Conservation (phyloP, 345 rosid species). For the Erucastrum elatum region DNA sequence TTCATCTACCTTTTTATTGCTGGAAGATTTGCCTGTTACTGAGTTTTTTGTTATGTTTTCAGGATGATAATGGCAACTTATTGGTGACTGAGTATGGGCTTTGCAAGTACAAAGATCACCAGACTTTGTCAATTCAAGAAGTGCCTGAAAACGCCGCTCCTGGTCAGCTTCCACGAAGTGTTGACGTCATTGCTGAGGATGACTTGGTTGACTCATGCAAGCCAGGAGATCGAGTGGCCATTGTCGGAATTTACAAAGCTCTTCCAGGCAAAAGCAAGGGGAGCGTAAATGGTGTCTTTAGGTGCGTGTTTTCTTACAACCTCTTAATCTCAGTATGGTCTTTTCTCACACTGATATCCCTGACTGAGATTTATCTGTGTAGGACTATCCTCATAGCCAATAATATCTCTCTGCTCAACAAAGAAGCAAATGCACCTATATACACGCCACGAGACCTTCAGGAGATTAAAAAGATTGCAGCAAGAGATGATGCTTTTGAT, state of each 20-base stretch:
- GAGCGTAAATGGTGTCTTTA: conserved; percentile 94
- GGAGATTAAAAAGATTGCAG: conserved; percentile 85
- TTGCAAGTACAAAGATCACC: conserved; percentile 96
- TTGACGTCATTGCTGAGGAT: conserved; percentile 94
- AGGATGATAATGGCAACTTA: conserved; percentile 90
- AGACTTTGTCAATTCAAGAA: conserved; percentile 96
- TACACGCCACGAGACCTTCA: conserved; percentile 76
- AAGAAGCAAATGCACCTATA: conserved; percentile 94
- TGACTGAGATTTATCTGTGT: conserved; percentile 37
- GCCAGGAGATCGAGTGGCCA: conserved; percentile 97
- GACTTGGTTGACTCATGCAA: conserved; percentile 96
- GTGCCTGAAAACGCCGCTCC: conserved; percentile 99
- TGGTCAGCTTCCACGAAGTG: conserved; percentile 98
- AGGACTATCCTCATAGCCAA: conserved; percentile 94
- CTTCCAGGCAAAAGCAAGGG: conserved; percentile 96
- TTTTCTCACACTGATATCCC: neutral
- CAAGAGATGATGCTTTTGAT: conserved; percentile 83
- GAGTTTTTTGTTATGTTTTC: conserved; percentile 19
- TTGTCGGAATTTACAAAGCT: conserved; percentile 92
- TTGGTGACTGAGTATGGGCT: conserved; percentile 95
- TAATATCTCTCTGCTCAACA: conserved; percentile 84
- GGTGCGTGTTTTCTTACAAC: conserved; percentile 45
- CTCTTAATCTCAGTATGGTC: neutral
- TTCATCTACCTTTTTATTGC: neutral
- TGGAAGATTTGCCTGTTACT: conserved; percentile 21